Percentiles rank a stretch among this genome's conserved stretches.
Conservation (phyloP, 805 yeast species). For the Suhomyces faveliae region DNA sequence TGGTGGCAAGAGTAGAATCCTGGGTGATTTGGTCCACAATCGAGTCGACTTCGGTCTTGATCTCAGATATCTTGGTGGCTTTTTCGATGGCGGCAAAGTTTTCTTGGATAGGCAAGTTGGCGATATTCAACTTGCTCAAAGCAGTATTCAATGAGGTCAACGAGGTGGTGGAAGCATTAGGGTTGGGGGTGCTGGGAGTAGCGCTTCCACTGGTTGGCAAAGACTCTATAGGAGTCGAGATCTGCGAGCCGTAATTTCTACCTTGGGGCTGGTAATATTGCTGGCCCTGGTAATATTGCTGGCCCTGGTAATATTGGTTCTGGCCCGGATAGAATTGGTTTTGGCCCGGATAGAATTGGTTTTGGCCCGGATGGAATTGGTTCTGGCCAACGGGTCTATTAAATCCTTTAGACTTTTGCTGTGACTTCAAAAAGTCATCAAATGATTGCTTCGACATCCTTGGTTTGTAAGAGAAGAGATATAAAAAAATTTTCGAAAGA, state of each 20-base stretch:
- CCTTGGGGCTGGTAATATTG: no score
- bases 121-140: conserved; percentile 55
- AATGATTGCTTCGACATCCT: conserved; percentile 31
- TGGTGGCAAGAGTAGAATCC: conserved; percentile 41
- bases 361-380: background rate
- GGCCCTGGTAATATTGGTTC: no score
- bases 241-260: conserved; percentile 7
- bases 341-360: no score
- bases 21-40: conserved; percentile 47
- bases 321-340: no score
- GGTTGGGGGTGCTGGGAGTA: conserved; percentile 33
- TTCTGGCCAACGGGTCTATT: conserved; percentile 11
- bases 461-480: background rate
- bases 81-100: conserved; percentile 50
- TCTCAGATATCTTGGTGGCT: conserved; percentile 53
- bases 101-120: conserved; percentile 64
- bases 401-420: conserved; percentile 32
- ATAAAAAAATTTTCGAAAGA: conserved; percentile 3
- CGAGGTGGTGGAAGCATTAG: conserved; percentile 62
- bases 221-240: conserved; percentile 26
- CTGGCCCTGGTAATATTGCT: no score
- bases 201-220: conserved; percentile 36
- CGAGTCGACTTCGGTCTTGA: conserved; percentile 51
- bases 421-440: conserved; percentile 50
- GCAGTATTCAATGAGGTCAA: conserved; percentile 71